A percentile compares a stretch with the other conserved stretches of the same genome.
These are phyloP conservation scores for Trichosanthes cucumerina DNA, from an alignment of 306 rosid species.

Conservation along the genomic window DNA sequence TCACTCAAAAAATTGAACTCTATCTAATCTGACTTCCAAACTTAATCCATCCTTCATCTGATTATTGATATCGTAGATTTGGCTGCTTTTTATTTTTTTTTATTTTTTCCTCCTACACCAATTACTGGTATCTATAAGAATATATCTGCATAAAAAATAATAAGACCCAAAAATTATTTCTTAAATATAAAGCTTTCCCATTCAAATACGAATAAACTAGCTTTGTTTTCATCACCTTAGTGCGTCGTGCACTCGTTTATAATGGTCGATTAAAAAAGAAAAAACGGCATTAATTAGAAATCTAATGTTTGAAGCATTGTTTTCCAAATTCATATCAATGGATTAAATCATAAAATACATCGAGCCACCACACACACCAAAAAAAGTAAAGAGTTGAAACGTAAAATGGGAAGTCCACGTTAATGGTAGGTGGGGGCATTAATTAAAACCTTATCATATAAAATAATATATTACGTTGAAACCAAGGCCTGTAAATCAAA, in stretches of 20 bases:
- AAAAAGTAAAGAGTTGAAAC: not conserved
- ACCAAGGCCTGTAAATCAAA: not conserved
- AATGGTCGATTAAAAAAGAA: not conserved
- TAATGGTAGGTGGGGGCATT: not conserved
- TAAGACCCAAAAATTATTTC: not conserved
- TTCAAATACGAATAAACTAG: not conserved
- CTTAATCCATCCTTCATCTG: not conserved
- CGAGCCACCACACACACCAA: not conserved
- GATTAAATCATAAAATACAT: not conserved
- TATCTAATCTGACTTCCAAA: no score
- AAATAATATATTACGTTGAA: not conserved
- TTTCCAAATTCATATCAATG: not conserved
- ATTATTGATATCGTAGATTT: no score
- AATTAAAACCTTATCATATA: not conserved
- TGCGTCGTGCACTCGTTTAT: not conserved
- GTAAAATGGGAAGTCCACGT: not conserved
- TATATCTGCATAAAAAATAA: no score
- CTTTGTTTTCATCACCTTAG: not conserved
- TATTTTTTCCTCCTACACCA: no score
- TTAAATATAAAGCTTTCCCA: not conserved
- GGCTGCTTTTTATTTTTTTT: no score
- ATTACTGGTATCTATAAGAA: not conserved
- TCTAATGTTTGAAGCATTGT: not conserved
- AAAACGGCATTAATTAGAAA: not conserved
- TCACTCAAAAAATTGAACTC: not conserved